Conservation (phyloP, 2,329 filamentous ascomycete genomes). For the Didymella pomorum region DNA sequence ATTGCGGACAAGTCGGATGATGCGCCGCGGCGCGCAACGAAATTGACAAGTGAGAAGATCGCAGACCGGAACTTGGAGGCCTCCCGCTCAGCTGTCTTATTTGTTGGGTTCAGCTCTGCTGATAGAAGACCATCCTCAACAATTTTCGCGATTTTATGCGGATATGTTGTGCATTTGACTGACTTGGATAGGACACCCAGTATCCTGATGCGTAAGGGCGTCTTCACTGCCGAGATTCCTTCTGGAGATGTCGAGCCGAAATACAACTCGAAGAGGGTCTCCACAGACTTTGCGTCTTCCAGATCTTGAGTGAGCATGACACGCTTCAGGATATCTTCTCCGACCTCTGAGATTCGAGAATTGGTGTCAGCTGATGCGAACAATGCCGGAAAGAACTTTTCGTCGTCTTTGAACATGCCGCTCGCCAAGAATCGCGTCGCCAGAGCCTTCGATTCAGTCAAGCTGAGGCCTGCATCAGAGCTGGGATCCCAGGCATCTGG, state of each 20-base stretch:
- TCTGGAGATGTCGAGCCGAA: slow-evolving; percentile 60
- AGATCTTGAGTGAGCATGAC: slow-evolving; percentile 72
- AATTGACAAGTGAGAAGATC: slow-evolving; percentile 86
- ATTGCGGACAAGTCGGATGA: slow-evolving; percentile 68
- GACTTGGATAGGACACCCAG: slow-evolving; percentile 81
- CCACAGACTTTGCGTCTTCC: slow-evolving; percentile 71
- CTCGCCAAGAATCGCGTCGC: slow-evolving; percentile 78
- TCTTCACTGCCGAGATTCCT: slow-evolving; percentile 58
- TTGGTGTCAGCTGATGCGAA: slow-evolving; percentile 86
- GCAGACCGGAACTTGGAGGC: slow-evolving; percentile 80
- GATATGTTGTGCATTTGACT: slow-evolving; percentile 72
- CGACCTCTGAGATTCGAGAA: slow-evolving; percentile 80
- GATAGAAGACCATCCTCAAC: slow-evolving; percentile 71
- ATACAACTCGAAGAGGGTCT: slow-evolving; percentile 76
- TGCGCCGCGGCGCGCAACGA: slow-evolving; percentile 79
- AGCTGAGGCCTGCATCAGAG: slow-evolving; percentile 67
- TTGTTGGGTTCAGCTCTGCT: slow-evolving; percentile 42
- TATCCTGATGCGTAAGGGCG: slow-evolving; percentile 78
- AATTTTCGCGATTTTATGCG: slow-evolving; percentile 71
- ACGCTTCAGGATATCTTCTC: slow-evolving; percentile 87
- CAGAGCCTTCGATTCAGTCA: slow-evolving; percentile 74
- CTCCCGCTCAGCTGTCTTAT: slow-evolving; percentile 69
- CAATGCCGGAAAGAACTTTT: slow-evolving; percentile 83
- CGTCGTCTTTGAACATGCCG: slow-evolving; percentile 82
- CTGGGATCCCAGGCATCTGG: slow-evolving; percentile 73